These are phyloP conservation scores for Colletotrichum cereale DNA, from an alignment of 2,329 filamentous ascomycete species.

Conservation along the genomic window DNA sequence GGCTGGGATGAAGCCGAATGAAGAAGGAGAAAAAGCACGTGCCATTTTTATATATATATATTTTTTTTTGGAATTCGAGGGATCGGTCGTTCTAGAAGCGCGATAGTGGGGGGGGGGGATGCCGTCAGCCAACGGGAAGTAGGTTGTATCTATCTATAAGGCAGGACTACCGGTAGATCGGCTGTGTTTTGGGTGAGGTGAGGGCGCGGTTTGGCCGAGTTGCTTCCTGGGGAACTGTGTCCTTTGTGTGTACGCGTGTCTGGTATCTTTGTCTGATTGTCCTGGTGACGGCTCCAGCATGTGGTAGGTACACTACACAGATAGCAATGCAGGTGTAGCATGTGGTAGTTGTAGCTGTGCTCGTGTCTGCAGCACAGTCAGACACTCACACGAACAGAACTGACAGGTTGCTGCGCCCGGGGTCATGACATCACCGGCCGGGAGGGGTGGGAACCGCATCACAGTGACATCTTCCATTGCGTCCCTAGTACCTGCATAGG, in stretches of 20 bases:
- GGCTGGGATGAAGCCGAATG: slow-evolving; percentile 18
- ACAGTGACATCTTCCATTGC: slow-evolving; percentile 35
- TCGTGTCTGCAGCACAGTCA: too few species aligned
- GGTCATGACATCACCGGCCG: slow-evolving; percentile 35
- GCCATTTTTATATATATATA: slow-evolving; percentile 25
- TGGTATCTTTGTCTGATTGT: slow-evolving; percentile 4
- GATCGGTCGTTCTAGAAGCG: slow-evolving; percentile 7
- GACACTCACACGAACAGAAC: too few species aligned
- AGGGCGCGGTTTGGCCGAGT: slow-evolving; percentile 26
- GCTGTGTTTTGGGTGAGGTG: neutral
- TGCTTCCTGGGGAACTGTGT: neutral
- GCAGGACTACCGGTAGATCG: neutral
- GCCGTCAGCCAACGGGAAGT: slow-evolving; percentile 17
- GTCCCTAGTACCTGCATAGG: too few species aligned
- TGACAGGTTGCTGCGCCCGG: too few species aligned
- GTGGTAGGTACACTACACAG: too few species aligned
- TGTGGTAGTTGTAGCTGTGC: too few species aligned
- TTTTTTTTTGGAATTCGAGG: slow-evolving; percentile 14
- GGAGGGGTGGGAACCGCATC: slow-evolving; percentile 31
- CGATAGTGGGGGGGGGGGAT: neutral
- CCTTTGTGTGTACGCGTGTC: neutral
- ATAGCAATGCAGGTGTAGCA: too few species aligned
- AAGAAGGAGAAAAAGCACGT: slow-evolving; percentile 12
- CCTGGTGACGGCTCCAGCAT: too few species aligned
- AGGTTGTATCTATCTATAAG: neutral